A percentile compares a stretch with the other conserved stretches of the same genome.
These are phyloP conservation scores for Podospora pseudoanserina DNA, from an alignment of 495 filamentous ascomycete species.

Conservation along the genomic window DNA sequence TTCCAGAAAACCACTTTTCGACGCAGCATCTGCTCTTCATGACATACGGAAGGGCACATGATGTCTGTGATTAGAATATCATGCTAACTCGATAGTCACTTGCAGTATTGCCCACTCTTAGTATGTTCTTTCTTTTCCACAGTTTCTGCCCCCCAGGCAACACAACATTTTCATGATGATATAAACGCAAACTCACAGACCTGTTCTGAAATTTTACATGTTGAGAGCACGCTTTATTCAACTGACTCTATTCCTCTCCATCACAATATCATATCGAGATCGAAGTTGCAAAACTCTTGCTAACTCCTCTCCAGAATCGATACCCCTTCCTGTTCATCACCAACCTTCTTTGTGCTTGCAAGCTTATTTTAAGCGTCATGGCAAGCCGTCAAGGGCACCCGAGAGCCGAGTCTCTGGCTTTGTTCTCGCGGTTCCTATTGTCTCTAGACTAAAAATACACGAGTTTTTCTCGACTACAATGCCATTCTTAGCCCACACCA, in stretches of 20 bases:
- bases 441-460: not conserved
- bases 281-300: not conserved
- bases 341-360: not conserved
- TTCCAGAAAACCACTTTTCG: not conserved
- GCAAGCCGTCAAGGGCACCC: not conserved
- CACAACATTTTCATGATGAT: slow-evolving; percentile 41
- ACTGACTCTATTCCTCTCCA: slow-evolving; percentile 28
- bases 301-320: not conserved
- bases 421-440: not conserved
- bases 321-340: not conserved
- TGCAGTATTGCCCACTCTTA: not conserved
- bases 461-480: not conserved
- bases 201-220: slow-evolving; percentile 54
- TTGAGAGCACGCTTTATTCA: slow-evolving; percentile 46
- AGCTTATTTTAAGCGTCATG: slow-evolving; percentile 3
- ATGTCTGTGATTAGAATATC: not conserved
- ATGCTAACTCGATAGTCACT: not conserved
- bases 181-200: slow-evolving; percentile 51
- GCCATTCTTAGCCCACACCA: not conserved
- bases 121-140: slow-evolving; percentile 10
- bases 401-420: not conserved
- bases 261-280: not conserved
- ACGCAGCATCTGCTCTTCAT: not conserved
- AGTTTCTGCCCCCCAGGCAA: not conserved
- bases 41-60: not conserved